Evolutionary conservation across 768 basidiomycete species (phyloP).

Genomic region (Trametes villosa): DNA sequence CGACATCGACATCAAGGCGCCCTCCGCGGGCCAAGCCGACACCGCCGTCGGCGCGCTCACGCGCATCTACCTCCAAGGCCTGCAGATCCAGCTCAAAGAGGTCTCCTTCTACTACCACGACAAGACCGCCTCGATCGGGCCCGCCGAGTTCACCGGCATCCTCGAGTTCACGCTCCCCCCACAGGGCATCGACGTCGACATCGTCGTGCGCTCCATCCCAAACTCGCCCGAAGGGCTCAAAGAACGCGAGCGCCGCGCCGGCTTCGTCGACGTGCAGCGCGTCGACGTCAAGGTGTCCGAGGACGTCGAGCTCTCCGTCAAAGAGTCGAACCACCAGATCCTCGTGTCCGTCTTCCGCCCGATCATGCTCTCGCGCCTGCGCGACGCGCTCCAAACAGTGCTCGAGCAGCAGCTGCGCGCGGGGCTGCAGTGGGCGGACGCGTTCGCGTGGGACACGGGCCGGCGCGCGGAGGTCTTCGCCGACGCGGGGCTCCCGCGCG

Average conservation of each 20-base stretch:
- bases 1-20: constrained; percentile 56
- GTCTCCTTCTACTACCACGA: constrained; percentile 79
- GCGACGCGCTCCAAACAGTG: constrained; percentile 62
- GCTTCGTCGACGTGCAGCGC: constrained; percentile 64
- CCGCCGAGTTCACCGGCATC: constrained; percentile 63
- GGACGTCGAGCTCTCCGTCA: constrained; percentile 56
- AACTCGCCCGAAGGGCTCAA: constrained; percentile 45
- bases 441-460: constrained; percentile 60
- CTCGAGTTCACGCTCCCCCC: constrained; percentile 64
- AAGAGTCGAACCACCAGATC: constrained; percentile 66
- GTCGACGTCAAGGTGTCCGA: constrained; percentile 59
- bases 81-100: constrained; percentile 64
- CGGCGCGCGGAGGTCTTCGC: constrained; percentile 64
- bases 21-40: constrained; percentile 40
- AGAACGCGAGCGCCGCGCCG: constrained; percentile 49
- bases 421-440: constrained; percentile 56
- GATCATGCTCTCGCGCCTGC: constrained; percentile 57
- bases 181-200: constrained; percentile 69
- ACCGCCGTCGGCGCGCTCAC: constrained; percentile 67
- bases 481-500: constrained; percentile 60
- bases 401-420: constrained; percentile 58
- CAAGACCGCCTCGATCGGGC: constrained; percentile 55
- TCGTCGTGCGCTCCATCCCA: constrained; percentile 68
- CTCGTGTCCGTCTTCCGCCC: constrained; percentile 67
- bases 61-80: constrained; percentile 64